Base-by-base conservation (phyloP, 2,329 filamentous ascomycete genomes). In the Metarhizium album region DNA sequence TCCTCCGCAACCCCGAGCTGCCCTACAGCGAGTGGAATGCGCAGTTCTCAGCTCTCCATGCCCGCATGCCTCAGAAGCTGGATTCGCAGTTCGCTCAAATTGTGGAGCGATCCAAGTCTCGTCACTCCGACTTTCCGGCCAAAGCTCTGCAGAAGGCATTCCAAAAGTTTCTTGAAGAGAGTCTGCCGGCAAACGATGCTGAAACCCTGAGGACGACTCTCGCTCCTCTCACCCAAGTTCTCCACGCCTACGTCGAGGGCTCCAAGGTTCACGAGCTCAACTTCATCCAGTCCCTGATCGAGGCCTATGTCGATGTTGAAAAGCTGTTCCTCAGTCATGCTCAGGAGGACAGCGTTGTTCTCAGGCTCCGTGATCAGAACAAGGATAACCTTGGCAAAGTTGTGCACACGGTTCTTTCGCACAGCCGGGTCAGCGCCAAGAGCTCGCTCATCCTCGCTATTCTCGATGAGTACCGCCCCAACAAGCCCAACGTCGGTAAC, bases 11-110 rank as follows among this genome's bases (percentile, higher is more conserved):
- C 62, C 83, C 86, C 1, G 90, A 96, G 62, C 79, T 98, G 55
- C 93, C 93, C 1, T 98, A 93, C 66, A 90, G 91, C 67, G 90
- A 98, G 69, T 98, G 91, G 88, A 90, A 86, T 56, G 87, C 91
- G 5, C 90, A 97, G 64, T 93, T 95, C 59, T 95, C 93, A 46
- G 93, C 93, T 22, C 80, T 98, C n/a, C 91, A 97, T 69, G 87
- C 90, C 6, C 87, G 93, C 61, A 98, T 97, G 87, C 93, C 93
- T 0, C 85, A 91, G 65, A 96, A 91, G 72, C 82, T 98, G 29
- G 90, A 96, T 60, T 69, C 82, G 22, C 83, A 81, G 57, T 84
- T 98, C 58, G 82, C 84, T 13, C 87, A 93, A 61, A 84, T 94
- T 43, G 85, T 97, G 48, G 91, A 97, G 53, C 84, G 87, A 53